These are phyloP conservation scores for Annulohypoxylon nitens DNA, from an alignment of 495 filamentous ascomycete species.

Conservation along the genomic window DNA sequence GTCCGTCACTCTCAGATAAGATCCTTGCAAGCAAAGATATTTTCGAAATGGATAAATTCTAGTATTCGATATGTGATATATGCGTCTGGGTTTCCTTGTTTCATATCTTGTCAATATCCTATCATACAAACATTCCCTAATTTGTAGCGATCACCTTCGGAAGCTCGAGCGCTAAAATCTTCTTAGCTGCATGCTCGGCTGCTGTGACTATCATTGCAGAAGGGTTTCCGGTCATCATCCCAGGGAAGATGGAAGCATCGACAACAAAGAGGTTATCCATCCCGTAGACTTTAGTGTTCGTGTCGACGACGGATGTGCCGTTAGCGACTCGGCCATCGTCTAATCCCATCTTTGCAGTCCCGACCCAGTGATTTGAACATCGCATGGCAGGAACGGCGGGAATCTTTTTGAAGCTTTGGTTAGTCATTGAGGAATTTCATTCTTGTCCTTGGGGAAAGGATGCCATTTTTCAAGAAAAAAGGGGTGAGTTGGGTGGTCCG, in stretches of 20 bases:
- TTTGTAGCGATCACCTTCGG: constrained; percentile 20
- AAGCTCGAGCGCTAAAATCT: constrained; percentile 62
- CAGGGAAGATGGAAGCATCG: constrained; percentile 55
- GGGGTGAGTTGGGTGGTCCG: not conserved
- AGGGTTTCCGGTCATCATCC: constrained; percentile 68
- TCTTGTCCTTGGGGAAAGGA: not conserved
- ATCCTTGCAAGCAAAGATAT: not conserved
- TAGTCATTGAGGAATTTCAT: not conserved
- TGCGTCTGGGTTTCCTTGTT: too few relatives aligned
- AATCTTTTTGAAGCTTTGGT: constrained; percentile 29
- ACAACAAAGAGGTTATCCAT: constrained; percentile 65
- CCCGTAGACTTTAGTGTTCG: constrained; percentile 68
- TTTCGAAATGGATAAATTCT: not conserved
- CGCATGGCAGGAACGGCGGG: constrained; percentile 55
- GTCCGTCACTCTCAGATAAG: constrained; percentile 22
- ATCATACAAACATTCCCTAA: not conserved
- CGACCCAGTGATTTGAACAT: constrained; percentile 63
- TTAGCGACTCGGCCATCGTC: constrained; percentile 65
- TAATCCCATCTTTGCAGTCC: constrained; percentile 67
- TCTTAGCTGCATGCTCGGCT: constrained; percentile 64
- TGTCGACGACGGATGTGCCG: constrained; percentile 68
- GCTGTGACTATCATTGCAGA: constrained; percentile 65
- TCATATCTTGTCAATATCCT: not conserved
- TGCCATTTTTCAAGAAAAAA: too few relatives aligned
- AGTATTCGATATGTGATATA: not conserved